Evolutionary conservation across 148 eudicot genomes (phyloP), one percentile per base, ranked within the genome.

Genomic region (Camellia granthamiana): DNA sequence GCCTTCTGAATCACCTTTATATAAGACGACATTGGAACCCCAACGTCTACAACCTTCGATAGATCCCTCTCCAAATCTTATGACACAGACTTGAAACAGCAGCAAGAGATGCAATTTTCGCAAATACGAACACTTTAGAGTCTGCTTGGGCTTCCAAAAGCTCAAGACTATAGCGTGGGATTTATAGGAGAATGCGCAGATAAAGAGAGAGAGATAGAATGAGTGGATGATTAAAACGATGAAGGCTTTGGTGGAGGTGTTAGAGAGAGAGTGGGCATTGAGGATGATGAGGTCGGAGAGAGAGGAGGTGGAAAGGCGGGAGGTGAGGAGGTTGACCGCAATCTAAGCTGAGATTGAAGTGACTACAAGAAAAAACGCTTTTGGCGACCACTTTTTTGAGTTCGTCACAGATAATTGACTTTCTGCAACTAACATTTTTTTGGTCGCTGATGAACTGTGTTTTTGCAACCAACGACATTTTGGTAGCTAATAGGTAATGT

Each of bases 1-100:
- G 98, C 93, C 85, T 94, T 97, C 85, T 97, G 98, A 64, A 97
- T 97, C 75, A 88, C 94, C 84, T 81, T 87, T 97, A 94, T 97
- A 9, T 89, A 68, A 3, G 88, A 19, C 52, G 90, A 88, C 97
- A 97, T 97, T 7, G 95, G 92, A 69, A 97, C 94, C 84, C 97
- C 82, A 73, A 97, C 80, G 84, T 97, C 99, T 73, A 94, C 86
- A 78, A 97, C 99, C 77, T 92, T 95, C 38, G 99, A 90, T 1
- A 95, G 98, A 11, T 89, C 88, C 82, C 84, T 87, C 89, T 97
- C 99, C 80, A 97, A 79, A 74, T 97, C 97, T 84, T 94, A 90
- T 15, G 97, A 90, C 56, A 97, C 95, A 87, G 10, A 94, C 98
- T 87, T 95, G 90, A 87, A 88, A 90, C 79, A 78, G 51, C 13